Conservation (phyloP, 1,284 basidiomycete genomes). For the Cystobasidium slooffiae region DNA sequence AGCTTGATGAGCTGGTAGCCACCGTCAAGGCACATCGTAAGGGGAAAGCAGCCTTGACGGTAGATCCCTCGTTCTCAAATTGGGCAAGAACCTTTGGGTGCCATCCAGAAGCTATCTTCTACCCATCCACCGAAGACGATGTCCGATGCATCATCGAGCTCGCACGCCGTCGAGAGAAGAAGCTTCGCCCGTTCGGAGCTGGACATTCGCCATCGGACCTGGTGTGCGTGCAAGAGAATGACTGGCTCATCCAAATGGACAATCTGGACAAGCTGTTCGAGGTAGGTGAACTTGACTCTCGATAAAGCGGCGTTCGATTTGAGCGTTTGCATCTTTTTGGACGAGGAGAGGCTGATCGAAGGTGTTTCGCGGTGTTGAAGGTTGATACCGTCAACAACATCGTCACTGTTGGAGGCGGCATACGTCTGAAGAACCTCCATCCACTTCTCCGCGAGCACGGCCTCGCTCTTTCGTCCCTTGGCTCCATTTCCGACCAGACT, state of each 20-base stretch:
- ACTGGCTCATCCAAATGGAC: conserved; percentile 76
- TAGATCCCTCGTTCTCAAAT: conserved; percentile 57
- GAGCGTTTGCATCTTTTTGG: neutral
- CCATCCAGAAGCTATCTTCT: conserved; percentile 66
- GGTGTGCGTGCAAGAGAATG: conserved; percentile 72
- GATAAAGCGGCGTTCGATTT: neutral
- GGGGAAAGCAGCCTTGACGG: neutral
- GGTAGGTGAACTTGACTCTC: conserved; percentile 62
- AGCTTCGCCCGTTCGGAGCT: conserved; percentile 81
- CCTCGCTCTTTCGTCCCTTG: conserved; percentile 88
- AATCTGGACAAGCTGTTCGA: conserved; percentile 71
- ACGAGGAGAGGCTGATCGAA: neutral
- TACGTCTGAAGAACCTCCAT: conserved; percentile 66
- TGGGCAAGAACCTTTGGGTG: conserved; percentile 63
- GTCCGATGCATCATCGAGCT: conserved; percentile 81
- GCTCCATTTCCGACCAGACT: conserved; percentile 96
- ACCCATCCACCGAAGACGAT: conserved; percentile 72
- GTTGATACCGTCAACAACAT: conserved; percentile 72
- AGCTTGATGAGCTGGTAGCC: neutral
- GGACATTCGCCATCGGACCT: conserved; percentile 94
- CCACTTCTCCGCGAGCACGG: conserved; percentile 67
- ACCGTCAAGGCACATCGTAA: neutral
- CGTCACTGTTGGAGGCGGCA: conserved; percentile 76
- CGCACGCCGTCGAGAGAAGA: conserved; percentile 72
- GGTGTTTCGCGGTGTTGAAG: conserved; percentile 58